Conservation (phyloP, 371 early-diverging fungal species). For the Lichtheimia ramosa region DNA sequence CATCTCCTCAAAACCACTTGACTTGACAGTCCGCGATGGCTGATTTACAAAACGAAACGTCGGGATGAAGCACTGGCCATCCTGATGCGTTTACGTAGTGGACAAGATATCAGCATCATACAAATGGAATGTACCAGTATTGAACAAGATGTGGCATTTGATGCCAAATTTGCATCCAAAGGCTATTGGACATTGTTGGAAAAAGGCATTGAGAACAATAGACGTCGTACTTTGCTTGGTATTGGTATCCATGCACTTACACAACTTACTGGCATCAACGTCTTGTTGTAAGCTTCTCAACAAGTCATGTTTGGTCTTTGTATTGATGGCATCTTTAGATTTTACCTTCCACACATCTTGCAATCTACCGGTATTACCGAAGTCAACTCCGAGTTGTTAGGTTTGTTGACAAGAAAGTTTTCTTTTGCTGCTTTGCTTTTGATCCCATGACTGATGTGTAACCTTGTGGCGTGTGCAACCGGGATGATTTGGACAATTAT, state of each 20-base stretch:
- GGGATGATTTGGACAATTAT: neutral
- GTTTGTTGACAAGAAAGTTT: conserved; percentile 3
- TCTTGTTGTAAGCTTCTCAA: conserved; percentile 55
- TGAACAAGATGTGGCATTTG: conserved; percentile 68
- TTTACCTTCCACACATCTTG: conserved; percentile 68
- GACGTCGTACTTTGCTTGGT: conserved; percentile 68
- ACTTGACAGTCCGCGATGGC: conserved; percentile 84
- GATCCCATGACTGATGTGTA: neutral
- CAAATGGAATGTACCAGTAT: conserved; percentile 68
- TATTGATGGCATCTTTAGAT: conserved; percentile 17
- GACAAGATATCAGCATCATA: neutral
- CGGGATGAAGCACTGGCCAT: conserved; percentile 70
- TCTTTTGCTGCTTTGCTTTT: neutral
- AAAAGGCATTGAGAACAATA: conserved; percentile 57
- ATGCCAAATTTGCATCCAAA: conserved; percentile 33
- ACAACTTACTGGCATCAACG: conserved; percentile 80
- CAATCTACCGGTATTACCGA: conserved; percentile 61
- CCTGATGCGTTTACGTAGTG: conserved; percentile 67
- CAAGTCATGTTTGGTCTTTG: neutral
- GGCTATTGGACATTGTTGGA: conserved; percentile 45
- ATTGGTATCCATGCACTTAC: conserved; percentile 71
- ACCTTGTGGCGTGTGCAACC: too few species aligned
- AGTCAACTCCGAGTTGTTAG: conserved; percentile 31
- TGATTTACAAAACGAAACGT: conserved; percentile 59
- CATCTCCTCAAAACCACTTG: too few species aligned